Percentiles rank a stretch among this genome's conserved stretches.
phyloP scores from a whole-genome alignment of 306 rosid species.

The Alnus rubra region DNA sequence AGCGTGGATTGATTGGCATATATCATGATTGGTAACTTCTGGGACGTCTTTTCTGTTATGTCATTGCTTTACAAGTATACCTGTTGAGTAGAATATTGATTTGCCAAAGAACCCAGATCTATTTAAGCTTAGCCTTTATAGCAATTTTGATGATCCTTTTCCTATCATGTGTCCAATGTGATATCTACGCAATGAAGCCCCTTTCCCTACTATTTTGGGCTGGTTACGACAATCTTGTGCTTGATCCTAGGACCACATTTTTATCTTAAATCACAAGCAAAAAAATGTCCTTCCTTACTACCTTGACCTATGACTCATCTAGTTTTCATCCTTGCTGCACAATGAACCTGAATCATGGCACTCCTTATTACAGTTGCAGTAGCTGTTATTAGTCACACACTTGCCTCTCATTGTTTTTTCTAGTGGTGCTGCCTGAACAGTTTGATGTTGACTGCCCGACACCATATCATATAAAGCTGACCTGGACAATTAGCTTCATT shows the following conservation, averaged over 20 bases:
- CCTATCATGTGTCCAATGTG: not conserved
- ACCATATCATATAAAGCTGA: not conserved
- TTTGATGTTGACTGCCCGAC: not conserved
- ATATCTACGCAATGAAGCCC: not conserved
- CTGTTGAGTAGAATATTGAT: not conserved
- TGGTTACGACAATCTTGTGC: not conserved
- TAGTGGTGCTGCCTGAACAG: not conserved
- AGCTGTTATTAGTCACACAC: no score
- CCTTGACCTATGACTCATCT: not conserved
- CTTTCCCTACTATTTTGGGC: not conserved
- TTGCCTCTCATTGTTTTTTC: no score
- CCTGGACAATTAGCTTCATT: not conserved
- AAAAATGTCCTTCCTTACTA: not conserved
- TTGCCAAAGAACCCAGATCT: not conserved
- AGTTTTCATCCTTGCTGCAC: no score
- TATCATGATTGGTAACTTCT: slow-evolving; percentile 75
- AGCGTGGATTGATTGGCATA: slow-evolving; percentile 80
- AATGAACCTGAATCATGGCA: no score
- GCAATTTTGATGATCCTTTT: not conserved
- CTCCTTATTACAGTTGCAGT: no score
- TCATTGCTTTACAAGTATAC: not conserved
- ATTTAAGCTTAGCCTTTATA: not conserved
- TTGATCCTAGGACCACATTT: not conserved
- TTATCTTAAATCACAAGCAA: not conserved
- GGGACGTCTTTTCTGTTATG: not conserved